Evolutionary conservation across 2,329 filamentous ascomycete genomes (phyloP), one percentile per base, ranked within the genome.

Genomic region (Furcasterigmium sp.): DNA sequence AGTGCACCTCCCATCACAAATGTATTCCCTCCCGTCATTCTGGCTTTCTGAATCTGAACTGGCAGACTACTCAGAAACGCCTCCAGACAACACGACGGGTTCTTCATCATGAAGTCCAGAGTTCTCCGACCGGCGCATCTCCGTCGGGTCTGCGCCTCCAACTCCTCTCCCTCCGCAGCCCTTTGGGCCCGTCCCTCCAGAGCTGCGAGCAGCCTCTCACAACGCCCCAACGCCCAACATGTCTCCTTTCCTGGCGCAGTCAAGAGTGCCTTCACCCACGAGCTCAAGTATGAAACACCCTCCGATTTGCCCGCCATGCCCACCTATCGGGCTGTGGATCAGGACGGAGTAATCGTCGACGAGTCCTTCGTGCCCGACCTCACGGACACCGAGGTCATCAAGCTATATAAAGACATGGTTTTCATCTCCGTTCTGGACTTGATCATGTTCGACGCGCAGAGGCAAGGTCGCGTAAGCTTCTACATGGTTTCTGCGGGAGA

Each of bases 401-500:
- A 79, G 57, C 64, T 82, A 41, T 84, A 84, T 62, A 74, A 68
- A 46, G 78, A 82, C 54, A 85, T 86, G 82, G 56, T 85, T 9
- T 76, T 72, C 28, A 70, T 84, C 9, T 82, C 85, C 44, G 86
- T 97, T 53, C 93, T 98, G 89, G 93, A 98, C 60, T 65, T 95
- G 43, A 87, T 97, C 61, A 97, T 97, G 91, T 96, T 95, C 58
- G 93, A 98, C 58, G 91, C 93, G 1, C 93, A 98, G 66, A 77
- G 93, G 37, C 93, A 98, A 65, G 91, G 91, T n/a, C 81, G 89
- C 17, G 68, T 95, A 44, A 91, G 85, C 63, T 98, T 98, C 67
- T 98, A 98, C 67, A 97, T 98, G 87, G 91, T 91, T 57, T 91
- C 87, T 29, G 87, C 90, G 1, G 91, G 91, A 45, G 91, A 96